Evolutionary conservation across 371 early-diverging fungal species (phyloP).

Genomic region (Amoeboaphelidium occidentale): DNA sequence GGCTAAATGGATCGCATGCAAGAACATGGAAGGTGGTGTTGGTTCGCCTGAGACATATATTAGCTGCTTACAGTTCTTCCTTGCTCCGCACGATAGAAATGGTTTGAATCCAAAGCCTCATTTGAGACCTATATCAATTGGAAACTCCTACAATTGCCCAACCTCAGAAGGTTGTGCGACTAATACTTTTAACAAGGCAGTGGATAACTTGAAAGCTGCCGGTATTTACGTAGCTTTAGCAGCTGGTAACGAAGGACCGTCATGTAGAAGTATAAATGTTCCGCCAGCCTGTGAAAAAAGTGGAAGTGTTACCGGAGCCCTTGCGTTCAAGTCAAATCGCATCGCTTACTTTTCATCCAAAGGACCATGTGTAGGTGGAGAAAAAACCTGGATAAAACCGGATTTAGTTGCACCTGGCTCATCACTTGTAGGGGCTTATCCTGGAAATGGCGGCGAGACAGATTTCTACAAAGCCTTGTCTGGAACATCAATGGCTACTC

Average conservation of each 20-base stretch:
- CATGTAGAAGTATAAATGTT: conserved; percentile 1
- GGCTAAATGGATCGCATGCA: conserved; percentile 4
- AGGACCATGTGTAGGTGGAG: neutral
- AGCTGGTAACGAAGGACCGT: conserved; percentile 4
- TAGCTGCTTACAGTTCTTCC: conserved; percentile 4
- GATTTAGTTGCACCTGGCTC: conserved; percentile 1
- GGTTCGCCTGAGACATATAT: conserved; percentile 1
- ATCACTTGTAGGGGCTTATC: conserved; percentile 2
- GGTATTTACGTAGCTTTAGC: conserved; percentile 2
- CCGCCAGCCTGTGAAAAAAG: conserved; percentile 1
- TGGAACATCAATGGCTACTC: conserved; percentile 4
- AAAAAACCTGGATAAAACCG: no score
- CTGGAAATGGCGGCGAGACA: neutral
- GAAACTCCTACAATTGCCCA: conserved; percentile 6
- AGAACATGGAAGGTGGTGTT: conserved; percentile 5
- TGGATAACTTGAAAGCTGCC: neutral
- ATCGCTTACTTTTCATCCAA: neutral
- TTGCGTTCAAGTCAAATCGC: no score
- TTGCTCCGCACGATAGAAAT: conserved; percentile 3
- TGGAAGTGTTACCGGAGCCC: no score
- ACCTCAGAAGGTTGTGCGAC: no score
- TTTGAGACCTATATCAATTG: conserved; percentile 2
- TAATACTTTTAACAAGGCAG: conserved; percentile 1
- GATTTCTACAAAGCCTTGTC: neutral
- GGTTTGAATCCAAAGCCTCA: conserved; percentile 3